Base-by-base conservation (phyloP, 2,329 filamentous ascomycete species). In the Verticillium dahliae region DNA sequence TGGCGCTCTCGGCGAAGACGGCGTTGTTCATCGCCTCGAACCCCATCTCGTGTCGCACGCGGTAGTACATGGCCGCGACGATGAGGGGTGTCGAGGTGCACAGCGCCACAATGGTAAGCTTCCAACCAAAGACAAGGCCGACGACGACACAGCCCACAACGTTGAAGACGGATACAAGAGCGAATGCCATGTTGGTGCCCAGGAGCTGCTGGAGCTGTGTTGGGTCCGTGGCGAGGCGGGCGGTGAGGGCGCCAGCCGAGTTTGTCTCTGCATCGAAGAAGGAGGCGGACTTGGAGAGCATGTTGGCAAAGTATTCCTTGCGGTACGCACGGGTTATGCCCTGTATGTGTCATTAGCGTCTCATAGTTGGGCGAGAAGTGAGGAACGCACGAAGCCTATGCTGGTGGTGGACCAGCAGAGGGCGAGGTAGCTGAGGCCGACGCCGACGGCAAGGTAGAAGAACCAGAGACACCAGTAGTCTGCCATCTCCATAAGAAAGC, bases 1-100 rank as follows among this genome's bases (percentile, higher is more conserved):
- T 80, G 0, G 85, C 85, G 65, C 84, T 87, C 45, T 84, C 80
- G 9, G 78, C 77, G 67, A 87, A 88, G 0, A 87, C 81, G 1
- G 75, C 76, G 1, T 82, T 77, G 55, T 85, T 87, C 73, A 85
- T 79, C 54, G 78, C 73, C 55, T 87, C 83, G 41, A 88, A 85
- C 58, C 83, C 76, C 11, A 80, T 69, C 66, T 85, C 82, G 1
- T 81, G 75, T 14, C 77, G 72, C 38, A 83, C 71, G 61, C 69
- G 71, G 68, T 70, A 75, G 55, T 74, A 71, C 0, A 76, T 76
- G 1, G 77, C 67, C 1, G 61, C 63, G 1, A 76, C 56, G 61
- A 76, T 70, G 2, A 74, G 60, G 0, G 75, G 76, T 38, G 78
- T 63, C 2, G 70, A 72, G 1, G 72, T 69, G 57, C 69, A 75